A percentile compares a stretch with the other conserved stretches of the same genome.
Evolutionary conservation across 106 monocot species (phyloP).

Genomic region (Platanthera zijinensis): DNA sequence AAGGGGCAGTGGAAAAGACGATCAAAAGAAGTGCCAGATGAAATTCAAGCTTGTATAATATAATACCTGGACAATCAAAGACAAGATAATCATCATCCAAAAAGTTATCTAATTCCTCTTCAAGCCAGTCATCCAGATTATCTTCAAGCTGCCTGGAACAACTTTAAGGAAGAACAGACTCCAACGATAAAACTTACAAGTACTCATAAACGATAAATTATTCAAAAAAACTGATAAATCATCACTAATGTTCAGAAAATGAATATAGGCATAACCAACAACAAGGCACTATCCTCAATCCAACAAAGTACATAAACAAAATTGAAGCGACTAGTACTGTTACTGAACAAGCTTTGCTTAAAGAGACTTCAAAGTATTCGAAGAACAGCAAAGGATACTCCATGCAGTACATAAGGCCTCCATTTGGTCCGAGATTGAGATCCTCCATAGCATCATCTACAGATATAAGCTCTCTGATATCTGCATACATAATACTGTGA

Average conservation of each 20-base stretch:
- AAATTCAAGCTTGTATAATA: not conserved
- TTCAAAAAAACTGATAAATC: not conserved
- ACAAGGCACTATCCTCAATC: not conserved
- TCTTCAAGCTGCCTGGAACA: conserved; percentile 67
- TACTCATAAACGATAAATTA: not conserved
- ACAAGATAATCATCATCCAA: conserved; percentile 96
- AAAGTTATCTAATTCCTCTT: conserved; percentile 76
- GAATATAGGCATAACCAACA: not conserved
- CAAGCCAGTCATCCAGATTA: conserved; percentile 82
- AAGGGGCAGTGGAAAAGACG: not conserved
- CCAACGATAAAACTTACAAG: not conserved
- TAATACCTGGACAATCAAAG: conserved; percentile 95
- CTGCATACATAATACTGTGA: conserved; percentile 22
- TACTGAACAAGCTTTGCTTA: not conserved
- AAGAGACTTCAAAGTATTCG: not conserved
- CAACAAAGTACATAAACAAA: not conserved
- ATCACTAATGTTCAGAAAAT: not conserved
- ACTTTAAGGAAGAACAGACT: conserved; percentile 29
- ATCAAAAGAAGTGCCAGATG: not conserved
- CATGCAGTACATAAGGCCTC: conserved; percentile 87
- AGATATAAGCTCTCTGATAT: conserved; percentile 89
- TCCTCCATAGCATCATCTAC: conserved; percentile 98
- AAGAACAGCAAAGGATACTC: conserved; percentile 64
- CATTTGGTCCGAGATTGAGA: conserved; percentile 80
- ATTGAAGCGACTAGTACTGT: not conserved